Evolutionary conservation across 169 alveolate species (phyloP).

Genomic region (Eimeria acervulina): DNA sequence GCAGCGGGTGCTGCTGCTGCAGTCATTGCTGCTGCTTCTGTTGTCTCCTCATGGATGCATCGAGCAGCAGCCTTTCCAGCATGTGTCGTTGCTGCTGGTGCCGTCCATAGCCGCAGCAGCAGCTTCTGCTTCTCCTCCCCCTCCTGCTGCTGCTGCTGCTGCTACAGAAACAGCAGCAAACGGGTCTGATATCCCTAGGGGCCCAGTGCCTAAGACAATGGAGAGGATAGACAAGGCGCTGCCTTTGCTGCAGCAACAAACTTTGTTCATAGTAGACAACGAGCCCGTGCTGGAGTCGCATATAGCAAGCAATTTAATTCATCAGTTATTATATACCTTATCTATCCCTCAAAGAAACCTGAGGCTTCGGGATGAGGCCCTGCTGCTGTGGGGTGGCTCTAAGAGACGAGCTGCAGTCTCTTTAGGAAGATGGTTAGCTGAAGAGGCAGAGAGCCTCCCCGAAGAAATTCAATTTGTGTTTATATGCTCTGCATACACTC

Average conservation of each 20-base stretch:
- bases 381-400: not conserved
- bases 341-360: slow-evolving; percentile 13
- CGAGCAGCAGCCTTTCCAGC: not conserved
- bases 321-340: slow-evolving; percentile 53
- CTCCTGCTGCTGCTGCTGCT: slow-evolving; percentile 1
- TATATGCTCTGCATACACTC: slow-evolving; percentile 68
- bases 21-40: slow-evolving; percentile 17
- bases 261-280: slow-evolving; percentile 53
- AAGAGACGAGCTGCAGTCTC: not conserved
- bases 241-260: slow-evolving; percentile 46
- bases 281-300: slow-evolving; percentile 76
- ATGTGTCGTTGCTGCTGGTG: not conserved
- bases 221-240: not conserved
- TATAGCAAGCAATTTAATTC: slow-evolving; percentile 68
- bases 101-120: not conserved
- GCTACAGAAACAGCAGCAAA: not conserved
- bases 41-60: not conserved
- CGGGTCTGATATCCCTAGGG: slow-evolving; percentile 23
- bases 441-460: slow-evolving; percentile 47
- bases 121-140: too few relatives aligned
- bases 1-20: slow-evolving; percentile 33
- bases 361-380: slow-evolving; percentile 44
- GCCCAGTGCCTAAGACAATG: slow-evolving; percentile 48
- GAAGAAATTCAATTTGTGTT: slow-evolving; percentile 12
- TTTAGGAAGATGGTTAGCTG: slow-evolving; percentile 28